Percentiles rank a stretch among this genome's conserved stretches.
phyloP scores from a whole-genome alignment of 1,139 yeast species.

The Pichia sp. region DNA sequence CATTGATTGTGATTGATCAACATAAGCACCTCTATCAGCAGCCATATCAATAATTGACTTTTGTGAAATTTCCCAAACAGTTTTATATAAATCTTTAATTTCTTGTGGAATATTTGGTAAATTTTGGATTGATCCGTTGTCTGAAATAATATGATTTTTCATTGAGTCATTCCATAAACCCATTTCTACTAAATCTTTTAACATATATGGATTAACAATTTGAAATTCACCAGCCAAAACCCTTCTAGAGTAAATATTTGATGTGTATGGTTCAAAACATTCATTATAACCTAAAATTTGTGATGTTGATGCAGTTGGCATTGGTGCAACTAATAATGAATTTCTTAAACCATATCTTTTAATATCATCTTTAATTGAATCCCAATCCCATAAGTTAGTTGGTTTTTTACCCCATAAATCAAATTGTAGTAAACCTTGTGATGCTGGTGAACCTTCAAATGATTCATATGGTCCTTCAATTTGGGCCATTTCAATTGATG shows the following conservation, averaged over 20 bases:
- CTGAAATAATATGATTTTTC: slow-evolving; percentile 46
- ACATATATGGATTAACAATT: slow-evolving; percentile 51
- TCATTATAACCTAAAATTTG: slow-evolving; percentile 57
- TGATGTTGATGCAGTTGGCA: slow-evolving; percentile 63
- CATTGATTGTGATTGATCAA: slow-evolving; percentile 57
- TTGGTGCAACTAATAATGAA: slow-evolving; percentile 56
- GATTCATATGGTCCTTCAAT: slow-evolving; percentile 42
- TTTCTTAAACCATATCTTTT: slow-evolving; percentile 47
- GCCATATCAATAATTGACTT: slow-evolving; percentile 54
- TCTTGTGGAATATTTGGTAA: slow-evolving; percentile 47
- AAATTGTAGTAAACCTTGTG: slow-evolving; percentile 49
- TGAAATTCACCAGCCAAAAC: slow-evolving; percentile 59
- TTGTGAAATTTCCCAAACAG: slow-evolving; percentile 60
- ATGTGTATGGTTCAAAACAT: slow-evolving; percentile 58
- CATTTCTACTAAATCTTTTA: slow-evolving; percentile 48
- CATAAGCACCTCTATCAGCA: slow-evolving; percentile 53
- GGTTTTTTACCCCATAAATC: slow-evolving; percentile 57
- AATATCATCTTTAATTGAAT: slow-evolving; percentile 39
- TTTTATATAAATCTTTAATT: slow-evolving; percentile 46
- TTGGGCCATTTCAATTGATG: slow-evolving; percentile 48
- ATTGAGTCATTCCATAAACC: slow-evolving; percentile 50
- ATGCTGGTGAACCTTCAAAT: slow-evolving; percentile 54
- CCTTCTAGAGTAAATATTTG: slow-evolving; percentile 54
- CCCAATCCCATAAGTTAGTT: slow-evolving; percentile 54
- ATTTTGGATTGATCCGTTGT: slow-evolving; percentile 51